These are phyloP conservation scores for Diaporthe citrichinensis DNA, from an alignment of 2,329 filamentous ascomycete species.

Conservation along the genomic window DNA sequence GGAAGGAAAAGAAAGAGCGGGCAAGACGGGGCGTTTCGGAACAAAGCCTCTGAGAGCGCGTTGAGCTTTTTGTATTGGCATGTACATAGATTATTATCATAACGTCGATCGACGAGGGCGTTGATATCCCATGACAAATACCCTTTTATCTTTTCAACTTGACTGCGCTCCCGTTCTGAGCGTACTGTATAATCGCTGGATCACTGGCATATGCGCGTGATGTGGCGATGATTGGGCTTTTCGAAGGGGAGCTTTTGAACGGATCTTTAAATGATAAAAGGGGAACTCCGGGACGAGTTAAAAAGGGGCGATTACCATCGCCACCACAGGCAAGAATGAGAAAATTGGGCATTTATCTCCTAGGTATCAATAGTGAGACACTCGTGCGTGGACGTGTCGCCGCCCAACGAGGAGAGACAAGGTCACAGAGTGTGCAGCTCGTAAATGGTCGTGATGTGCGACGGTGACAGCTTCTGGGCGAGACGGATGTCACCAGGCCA, in stretches of 20 bases:
- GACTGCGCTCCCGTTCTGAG: not conserved
- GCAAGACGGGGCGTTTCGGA: conserved; percentile 32
- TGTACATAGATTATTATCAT: conserved; percentile 36
- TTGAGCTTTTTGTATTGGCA: conserved; percentile 36
- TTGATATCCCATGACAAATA: conserved; percentile 28
- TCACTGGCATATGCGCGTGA: not conserved
- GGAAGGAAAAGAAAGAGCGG: conserved; percentile 18
- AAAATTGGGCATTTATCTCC: not conserved
- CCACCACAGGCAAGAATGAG: not conserved
- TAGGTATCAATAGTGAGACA: too few species aligned
- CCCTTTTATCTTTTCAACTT: not conserved
- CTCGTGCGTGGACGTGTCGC: not conserved
- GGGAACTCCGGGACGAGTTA: too few species aligned
- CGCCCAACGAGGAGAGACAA: not conserved
- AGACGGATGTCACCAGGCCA: conserved; percentile 3
- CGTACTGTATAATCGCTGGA: not conserved
- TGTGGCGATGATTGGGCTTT: not conserved
- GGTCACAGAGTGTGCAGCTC: not conserved
- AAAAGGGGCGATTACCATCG: not conserved
- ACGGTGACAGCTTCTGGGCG: not conserved
- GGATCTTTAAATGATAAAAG: not conserved
- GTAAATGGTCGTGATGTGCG: not conserved
- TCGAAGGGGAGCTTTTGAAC: too few species aligned
- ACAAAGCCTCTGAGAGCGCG: conserved; percentile 35
- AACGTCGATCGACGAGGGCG: conserved; percentile 18